Evolutionary conservation across 225 moss, liverwort and hornwort species (phyloP).

Genomic region (Bryum argenteum): DNA sequence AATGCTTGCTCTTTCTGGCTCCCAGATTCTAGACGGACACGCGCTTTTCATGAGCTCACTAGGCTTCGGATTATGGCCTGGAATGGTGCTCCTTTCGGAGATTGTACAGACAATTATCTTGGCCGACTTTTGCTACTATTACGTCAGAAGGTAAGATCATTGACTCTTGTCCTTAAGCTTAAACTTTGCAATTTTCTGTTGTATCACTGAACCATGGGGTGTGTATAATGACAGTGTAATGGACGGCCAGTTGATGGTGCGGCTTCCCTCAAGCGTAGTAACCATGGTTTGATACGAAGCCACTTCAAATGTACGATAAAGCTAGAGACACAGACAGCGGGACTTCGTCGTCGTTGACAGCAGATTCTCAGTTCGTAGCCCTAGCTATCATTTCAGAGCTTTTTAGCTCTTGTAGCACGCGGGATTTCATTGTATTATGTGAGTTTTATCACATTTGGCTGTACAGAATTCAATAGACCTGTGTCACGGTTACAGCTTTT

Average conservation of each 20-base stretch:
- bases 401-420: not conserved
- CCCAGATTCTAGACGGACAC: conserved; percentile 76
- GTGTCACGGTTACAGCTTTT: no score
- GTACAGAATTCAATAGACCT: conserved; percentile 20
- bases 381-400: conserved; percentile 22
- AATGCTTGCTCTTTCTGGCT: conserved; percentile 14
- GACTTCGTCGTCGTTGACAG: not conserved
- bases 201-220: conserved; percentile 4
- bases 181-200: not conserved
- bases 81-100: conserved; percentile 93
- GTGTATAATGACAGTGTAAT: conserved; percentile 60
- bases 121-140: conserved; percentile 99
- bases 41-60: conserved; percentile 73
- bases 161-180: not conserved
- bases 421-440: conserved; percentile 22
- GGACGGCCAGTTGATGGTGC: conserved; percentile 97
- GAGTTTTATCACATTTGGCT: conserved; percentile 22
- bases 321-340: conserved; percentile 11
- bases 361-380: conserved; percentile 22
- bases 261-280: conserved; percentile 91
- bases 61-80: conserved; percentile 89
- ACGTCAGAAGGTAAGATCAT: conserved; percentile 73
- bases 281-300: conserved; percentile 63
- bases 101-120: conserved; percentile 92
- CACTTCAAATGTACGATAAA: conserved; percentile 14